Evolutionary conservation across 2,329 filamentous ascomycete genomes (phyloP), one percentile per base, ranked within the genome.

Genomic region (Clarireedia homoeocarpa): DNA sequence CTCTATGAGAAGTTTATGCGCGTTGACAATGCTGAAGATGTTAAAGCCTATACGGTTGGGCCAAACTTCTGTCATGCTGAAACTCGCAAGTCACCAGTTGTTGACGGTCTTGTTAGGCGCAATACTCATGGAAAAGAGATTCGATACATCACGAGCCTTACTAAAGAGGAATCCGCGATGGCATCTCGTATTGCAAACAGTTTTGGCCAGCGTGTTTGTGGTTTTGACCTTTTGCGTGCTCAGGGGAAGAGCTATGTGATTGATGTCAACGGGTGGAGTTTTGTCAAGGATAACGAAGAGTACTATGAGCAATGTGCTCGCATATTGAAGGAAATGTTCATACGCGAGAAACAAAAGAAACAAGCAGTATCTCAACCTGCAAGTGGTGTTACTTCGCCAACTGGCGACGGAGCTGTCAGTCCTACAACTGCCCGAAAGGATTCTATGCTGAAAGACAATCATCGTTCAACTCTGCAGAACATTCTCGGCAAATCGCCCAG

Each of bases 221-320:
- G 94, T 0, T 99, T 99, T 66, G 94, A 99, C 70, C 78, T 99
- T 58, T 77, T 99, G 56, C 85, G 95, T 27, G 90, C 91, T 12
- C 85, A 84, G 50, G 89, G 91, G 15, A 89, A 89, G 70, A 97
- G 92, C 70, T 99, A 90, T 72, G 94, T 99, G 49, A 99, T 99
- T 63, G 94, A 99, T 66, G 94, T 99, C 65, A 99, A 99, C 70
- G 94, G 94, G 12, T 99, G 95, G 95, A 97, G 92, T 69, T 99
- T 99, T 67, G 94, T 99, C 71, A 99, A 99, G 71, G 95, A 99
- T 71, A 99, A 99, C 66, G 92, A 96, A 60, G 91, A 95, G 59
- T 99, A 99, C 71, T 99, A 99, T 70, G 89, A 97, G 67, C 89
- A 90, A 67, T 94, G 87, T 64, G 84, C 94, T 23, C 85, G 78